Conservation (phyloP, 2,329 filamentous ascomycete genomes). For the Rugonectria rugulosa region DNA sequence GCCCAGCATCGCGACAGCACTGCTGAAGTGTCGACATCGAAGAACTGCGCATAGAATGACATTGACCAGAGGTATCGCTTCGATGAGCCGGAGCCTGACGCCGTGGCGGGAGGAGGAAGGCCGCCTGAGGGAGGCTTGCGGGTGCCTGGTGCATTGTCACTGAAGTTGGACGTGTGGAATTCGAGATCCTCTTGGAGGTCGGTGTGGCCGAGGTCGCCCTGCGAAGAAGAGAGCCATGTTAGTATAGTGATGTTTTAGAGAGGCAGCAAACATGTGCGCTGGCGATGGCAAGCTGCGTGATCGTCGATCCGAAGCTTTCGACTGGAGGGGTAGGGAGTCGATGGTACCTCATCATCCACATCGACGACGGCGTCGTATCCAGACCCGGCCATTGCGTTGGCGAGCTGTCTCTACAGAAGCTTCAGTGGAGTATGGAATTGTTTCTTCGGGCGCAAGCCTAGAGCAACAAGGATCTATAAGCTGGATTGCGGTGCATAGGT, state of each 20-base stretch:
- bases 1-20: conserved; percentile 88
- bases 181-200: conserved; percentile 99
- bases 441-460: not conserved
- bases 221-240: conserved; percentile 31
- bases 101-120: conserved; percentile 66
- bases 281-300: conserved; percentile 12
- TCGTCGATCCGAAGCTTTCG: conserved; percentile 19
- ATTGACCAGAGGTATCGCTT: conserved; percentile 95
- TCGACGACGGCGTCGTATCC: conserved; percentile 99
- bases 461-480: no score
- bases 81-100: conserved; percentile 54
- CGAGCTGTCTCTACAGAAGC: not conserved
- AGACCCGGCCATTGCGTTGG: conserved; percentile 73
- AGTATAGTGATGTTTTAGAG: conserved; percentile 4
- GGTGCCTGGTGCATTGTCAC: conserved; percentile 60
- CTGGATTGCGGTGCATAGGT: conserved; percentile 17
- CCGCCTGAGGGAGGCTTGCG: conserved; percentile 57
- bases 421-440: not conserved
- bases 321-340: conserved; percentile 21
- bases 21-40: conserved; percentile 94
- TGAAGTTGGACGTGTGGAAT: conserved; percentile 94
- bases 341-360: conserved; percentile 85
- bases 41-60: conserved; percentile 96
- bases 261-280: not conserved
- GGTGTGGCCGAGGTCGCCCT: conserved; percentile 98